Base-by-base conservation (phyloP, 2,329 filamentous ascomycete genomes). In the Colletotrichum magnum region DNA sequence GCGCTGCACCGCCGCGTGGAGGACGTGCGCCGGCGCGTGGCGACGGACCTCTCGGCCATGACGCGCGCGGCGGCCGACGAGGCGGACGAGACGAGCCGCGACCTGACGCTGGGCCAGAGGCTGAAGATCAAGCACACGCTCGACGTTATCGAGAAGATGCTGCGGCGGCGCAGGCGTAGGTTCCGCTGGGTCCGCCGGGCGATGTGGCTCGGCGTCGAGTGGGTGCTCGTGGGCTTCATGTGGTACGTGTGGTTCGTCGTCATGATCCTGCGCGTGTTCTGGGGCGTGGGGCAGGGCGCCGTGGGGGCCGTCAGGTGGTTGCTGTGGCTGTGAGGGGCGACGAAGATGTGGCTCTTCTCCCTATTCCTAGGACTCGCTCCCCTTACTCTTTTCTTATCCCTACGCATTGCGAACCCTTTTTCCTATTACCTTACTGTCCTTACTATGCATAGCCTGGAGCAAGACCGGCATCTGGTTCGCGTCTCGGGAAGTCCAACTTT, bases 211-310 rank as follows among this genome's bases (percentile, higher is more conserved):
- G 81, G 92, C 21, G 88, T 98, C 16, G 95, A 98, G 83, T 98
- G 94, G 94, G 83, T 90, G 58, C 86, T 98, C 18, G 90, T 98
- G 47, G 93, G 93, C 4, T 88, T 97, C 74, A 94, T 98, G 90
- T 98, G 96, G 94, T 94, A 92, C 80, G 91, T 97, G 16, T 98
- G 95, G 94, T 89, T 97, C 68, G 84, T 97, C 41, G 95, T 98
- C 26, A 93, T 94, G 78, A 84, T 95, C 26, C 84, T 92, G 59
- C 88, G 93, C 69, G 79, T 93, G 15, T 81, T 93, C 43, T 83
- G 90, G 69, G 90, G 90, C 12, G 74, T 92, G 1, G 87, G 91
- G 52, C 87, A 87, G 53, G 90, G 90, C 2, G 76, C 89, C 0
- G 82, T 89, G 58, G 81, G 84, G 12, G 86, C 88, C 10, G 84